Percentiles rank a stretch among this genome's conserved stretches.
Evolutionary conservation across 2,329 filamentous ascomycete species (phyloP).

Genomic region (Diaporthe capsici): DNA sequence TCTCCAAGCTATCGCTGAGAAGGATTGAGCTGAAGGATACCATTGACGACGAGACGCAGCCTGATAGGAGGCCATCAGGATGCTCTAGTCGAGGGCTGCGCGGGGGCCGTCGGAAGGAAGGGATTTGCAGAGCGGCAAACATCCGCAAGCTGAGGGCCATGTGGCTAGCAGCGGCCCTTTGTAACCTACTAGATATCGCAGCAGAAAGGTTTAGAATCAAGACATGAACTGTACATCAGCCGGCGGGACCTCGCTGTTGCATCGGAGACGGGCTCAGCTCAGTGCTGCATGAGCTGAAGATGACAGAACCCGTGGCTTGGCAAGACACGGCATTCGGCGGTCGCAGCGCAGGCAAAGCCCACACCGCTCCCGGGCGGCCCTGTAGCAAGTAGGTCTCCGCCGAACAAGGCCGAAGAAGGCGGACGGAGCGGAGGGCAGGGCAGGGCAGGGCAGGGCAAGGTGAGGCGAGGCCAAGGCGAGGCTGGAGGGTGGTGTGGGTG

Average conservation of each 20-base stretch:
- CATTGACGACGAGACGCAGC: neutral
- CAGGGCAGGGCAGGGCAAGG: neutral
- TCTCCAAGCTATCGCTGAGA: constrained; percentile 97
- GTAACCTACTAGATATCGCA: constrained; percentile 38
- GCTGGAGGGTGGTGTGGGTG: constrained; percentile 20
- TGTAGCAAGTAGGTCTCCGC: constrained; percentile 15
- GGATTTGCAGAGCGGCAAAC: constrained; percentile 12
- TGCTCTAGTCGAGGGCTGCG: constrained; percentile 25
- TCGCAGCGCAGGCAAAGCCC: constrained; percentile 18
- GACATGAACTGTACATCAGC: constrained; percentile 34
- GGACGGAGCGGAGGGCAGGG: constrained; percentile 22
- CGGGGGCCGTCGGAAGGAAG: constrained; percentile 20
- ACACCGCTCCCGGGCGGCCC: constrained; percentile 32
- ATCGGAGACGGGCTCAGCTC: constrained; percentile 36
- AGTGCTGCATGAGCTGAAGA: constrained; percentile 34
- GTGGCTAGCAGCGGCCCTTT: constrained; percentile 21
- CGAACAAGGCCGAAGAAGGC: neutral
- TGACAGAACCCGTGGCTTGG: constrained; percentile 21
- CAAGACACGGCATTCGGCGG: constrained; percentile 27
- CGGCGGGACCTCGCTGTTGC: constrained; percentile 23
- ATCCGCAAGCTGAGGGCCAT: constrained; percentile 27
- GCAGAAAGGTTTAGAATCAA: constrained; percentile 35
- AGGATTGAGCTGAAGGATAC: constrained; percentile 77
- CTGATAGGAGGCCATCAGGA: constrained; percentile 26
- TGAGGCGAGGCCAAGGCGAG: constrained; percentile 8